These are phyloP conservation scores for Populus deltoides DNA, from an alignment of 345 rosid species.

Conservation along the genomic window DNA sequence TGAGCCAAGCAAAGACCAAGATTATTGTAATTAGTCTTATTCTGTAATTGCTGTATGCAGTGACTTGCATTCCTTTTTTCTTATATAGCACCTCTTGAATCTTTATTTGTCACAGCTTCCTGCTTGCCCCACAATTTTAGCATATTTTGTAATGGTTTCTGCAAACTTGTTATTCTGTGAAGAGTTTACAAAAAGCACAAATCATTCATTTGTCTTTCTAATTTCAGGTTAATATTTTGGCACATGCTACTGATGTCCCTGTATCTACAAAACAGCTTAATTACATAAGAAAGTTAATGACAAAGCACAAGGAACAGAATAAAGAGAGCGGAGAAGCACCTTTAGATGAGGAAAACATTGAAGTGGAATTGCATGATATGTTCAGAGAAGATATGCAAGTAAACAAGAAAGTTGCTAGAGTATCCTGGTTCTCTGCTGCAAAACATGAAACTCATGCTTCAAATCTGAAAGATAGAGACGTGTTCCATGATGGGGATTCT, in stretches of 20 bases:
- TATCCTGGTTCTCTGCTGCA: slow-evolving; percentile 40
- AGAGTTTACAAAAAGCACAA: background rate
- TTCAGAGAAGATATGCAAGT: slow-evolving; percentile 32
- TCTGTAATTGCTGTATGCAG: no score
- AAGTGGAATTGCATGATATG: slow-evolving; percentile 25
- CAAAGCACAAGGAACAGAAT: slow-evolving; percentile 44
- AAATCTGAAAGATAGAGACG: slow-evolving; percentile 21
- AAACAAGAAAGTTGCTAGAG: slow-evolving; percentile 33
- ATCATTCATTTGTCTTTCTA: slow-evolving; percentile 24
- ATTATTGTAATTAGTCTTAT: no score
- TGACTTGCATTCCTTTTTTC: background rate
- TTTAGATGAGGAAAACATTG: slow-evolving; percentile 25
- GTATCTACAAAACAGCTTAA: slow-evolving; percentile 76
- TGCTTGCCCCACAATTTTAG: background rate
- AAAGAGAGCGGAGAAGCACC: slow-evolving; percentile 27
- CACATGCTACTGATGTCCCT: slow-evolving; percentile 67
- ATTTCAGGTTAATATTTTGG: slow-evolving; percentile 83
- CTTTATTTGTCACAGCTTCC: background rate
- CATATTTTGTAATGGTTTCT: background rate
- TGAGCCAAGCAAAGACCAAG: background rate
- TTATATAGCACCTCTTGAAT: background rate
- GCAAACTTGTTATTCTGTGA: background rate
- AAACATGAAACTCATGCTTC: slow-evolving; percentile 21
- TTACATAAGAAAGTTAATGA: slow-evolving; percentile 68
- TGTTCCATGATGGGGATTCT: slow-evolving; percentile 27